Base-by-base conservation (phyloP, 139 green algal genomes). In the Chlorella sorokiniana region DNA sequence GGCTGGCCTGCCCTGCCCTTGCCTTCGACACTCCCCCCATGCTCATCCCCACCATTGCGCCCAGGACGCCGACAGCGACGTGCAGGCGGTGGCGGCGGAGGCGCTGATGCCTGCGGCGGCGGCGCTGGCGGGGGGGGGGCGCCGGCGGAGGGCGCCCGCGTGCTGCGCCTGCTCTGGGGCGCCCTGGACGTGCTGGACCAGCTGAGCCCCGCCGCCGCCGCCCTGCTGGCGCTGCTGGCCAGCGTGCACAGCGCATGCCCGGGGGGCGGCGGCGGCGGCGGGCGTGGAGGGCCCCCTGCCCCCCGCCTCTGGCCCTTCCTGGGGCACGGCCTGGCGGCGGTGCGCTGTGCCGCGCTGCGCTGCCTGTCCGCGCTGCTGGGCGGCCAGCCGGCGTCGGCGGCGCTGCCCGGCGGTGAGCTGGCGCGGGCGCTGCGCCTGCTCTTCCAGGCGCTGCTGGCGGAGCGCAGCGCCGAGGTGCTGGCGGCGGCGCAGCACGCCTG, bases 31-130 rank as follows among this genome's bases (percentile, higher is more conserved):
- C 69, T 67, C 25, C 42, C 4, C 70, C 70, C 16, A 20, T 40
- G 33, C 72, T 16, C 62, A 23, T n/a, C 41, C n/a, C 27, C 38
- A 25, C 41, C 37, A n/a, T 20, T 51, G 20, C 33, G 10, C 76
- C 41, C 68, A 89, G 56, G 96, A 98, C 85, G 61, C 35, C 2
- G 93, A 97, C 59, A 96, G 98, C 83, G 96, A 98, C 83, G 95
- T 99, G 73, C 87, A 92, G n/a, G 93, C 94, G 20, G 94, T 96
- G 52, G 94, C 95, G 10, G 96, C 96, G 16, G 94, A 98, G 37
- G 94, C 94, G 29, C 86, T 98, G 52, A 84, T 96, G 75, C 95
- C 96, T 0, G 83, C 94, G 42, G 93, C 93, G 16, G 51, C 48
- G 3, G 42, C 73, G 41, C 86, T 98, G 67, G 79, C 75, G 1